Evolutionary conservation across 768 basidiomycete species (phyloP).

Genomic region (Pleurotus salmoneostramineus): DNA sequence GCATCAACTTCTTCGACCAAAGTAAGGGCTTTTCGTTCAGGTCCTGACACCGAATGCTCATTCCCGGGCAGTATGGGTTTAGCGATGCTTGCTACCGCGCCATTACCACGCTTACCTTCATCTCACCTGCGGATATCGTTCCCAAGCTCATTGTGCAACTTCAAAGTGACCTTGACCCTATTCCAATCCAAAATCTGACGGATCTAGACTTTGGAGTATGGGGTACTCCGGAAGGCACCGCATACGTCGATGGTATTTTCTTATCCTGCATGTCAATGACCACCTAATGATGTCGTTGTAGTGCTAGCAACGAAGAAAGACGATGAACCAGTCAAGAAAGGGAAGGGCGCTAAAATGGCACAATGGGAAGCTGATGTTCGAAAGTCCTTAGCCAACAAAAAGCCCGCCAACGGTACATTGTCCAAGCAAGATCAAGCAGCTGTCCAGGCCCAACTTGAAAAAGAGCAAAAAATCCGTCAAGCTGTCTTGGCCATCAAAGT

Average conservation of each 20-base stretch:
- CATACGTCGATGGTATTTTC: conserved; percentile 71
- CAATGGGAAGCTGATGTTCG: conserved; percentile 97
- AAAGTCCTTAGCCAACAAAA: conserved; percentile 79
- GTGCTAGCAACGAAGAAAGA: conserved; percentile 64
- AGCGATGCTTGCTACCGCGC: conserved; percentile 71
- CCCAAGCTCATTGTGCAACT: conserved; percentile 70
- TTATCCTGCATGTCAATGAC: not conserved
- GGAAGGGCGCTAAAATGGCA: conserved; percentile 85
- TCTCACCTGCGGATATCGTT: conserved; percentile 66
- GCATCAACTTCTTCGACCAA: conserved; percentile 42
- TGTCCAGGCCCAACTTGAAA: conserved; percentile 79
- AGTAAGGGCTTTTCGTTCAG: conserved; percentile 25
- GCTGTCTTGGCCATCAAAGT: conserved; percentile 52
- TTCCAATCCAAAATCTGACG: conserved; percentile 57
- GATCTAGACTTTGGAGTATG: conserved; percentile 79
- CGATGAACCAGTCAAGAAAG: conserved; percentile 53
- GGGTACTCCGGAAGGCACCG: conserved; percentile 78
- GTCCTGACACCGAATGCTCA: not conserved
- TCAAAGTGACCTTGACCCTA: conserved; percentile 57
- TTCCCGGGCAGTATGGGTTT: conserved; percentile 36
- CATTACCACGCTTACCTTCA: conserved; percentile 73
- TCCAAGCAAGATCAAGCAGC: conserved; percentile 85
- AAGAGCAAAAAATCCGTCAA: conserved; percentile 67
- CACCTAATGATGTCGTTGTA: conserved; percentile 20
- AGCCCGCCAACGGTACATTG: conserved; percentile 48